Evolutionary conservation across 768 basidiomycete species (phyloP).

Genomic region (Russula vinacea): DNA sequence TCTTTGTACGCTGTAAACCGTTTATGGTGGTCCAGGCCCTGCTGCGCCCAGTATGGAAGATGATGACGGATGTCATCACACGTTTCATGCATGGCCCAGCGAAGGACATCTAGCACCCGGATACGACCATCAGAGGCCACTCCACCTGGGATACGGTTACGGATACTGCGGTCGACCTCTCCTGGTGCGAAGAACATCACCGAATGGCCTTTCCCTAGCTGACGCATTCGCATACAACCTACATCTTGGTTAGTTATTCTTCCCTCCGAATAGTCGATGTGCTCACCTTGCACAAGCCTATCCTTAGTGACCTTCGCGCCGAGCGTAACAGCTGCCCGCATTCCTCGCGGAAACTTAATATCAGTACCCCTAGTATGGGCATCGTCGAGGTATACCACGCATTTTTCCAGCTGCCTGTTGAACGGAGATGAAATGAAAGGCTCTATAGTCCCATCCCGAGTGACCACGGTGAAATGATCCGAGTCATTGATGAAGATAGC

Average conservation of each 20-base stretch:
- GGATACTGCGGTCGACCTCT: slow-evolving; percentile 24
- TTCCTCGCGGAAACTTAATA: slow-evolving; percentile 45
- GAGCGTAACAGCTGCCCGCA: slow-evolving; percentile 47
- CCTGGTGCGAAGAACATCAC: slow-evolving; percentile 25
- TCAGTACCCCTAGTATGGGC: slow-evolving; percentile 54
- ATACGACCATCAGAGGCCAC: not conserved
- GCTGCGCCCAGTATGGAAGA: slow-evolving; percentile 22
- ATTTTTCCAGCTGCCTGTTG: slow-evolving; percentile 38
- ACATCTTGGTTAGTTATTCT: not conserved
- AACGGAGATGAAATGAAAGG: slow-evolving; percentile 41
- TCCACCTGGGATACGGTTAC: not conserved
- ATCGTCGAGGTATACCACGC: slow-evolving; percentile 52
- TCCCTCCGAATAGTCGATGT: not conserved
- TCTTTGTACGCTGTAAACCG: slow-evolving; percentile 7
- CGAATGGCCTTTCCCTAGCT: slow-evolving; percentile 25
- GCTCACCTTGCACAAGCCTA: slow-evolving; percentile 47
- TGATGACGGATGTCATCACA: slow-evolving; percentile 26
- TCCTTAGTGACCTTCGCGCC: slow-evolving; percentile 54
- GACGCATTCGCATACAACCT: slow-evolving; percentile 29
- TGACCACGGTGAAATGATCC: slow-evolving; percentile 39
- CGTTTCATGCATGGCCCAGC: slow-evolving; percentile 27
- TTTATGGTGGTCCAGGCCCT: slow-evolving; percentile 15
- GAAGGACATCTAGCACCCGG: slow-evolving; percentile 18
- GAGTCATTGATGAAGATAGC: slow-evolving; percentile 42
- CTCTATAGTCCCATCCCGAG: slow-evolving; percentile 39